phyloP scores from a whole-genome alignment of 106 monocot species.

The Acorus gramineus region DNA sequence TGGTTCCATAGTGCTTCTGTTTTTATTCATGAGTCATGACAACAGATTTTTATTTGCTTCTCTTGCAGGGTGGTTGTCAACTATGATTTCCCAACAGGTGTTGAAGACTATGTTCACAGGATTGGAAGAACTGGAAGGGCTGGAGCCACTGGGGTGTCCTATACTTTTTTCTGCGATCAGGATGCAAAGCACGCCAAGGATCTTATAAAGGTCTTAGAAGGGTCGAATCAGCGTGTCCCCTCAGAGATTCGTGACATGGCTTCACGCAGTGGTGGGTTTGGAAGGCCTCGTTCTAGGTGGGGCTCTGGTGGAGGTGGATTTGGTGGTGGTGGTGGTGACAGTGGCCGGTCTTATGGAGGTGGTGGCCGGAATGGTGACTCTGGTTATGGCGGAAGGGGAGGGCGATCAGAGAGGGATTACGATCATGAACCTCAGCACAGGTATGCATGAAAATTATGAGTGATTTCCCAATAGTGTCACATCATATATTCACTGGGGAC shows the following conservation, averaged over 20 bases:
- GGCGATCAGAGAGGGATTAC: too few relatives aligned
- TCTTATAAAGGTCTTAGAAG: slow-evolving; percentile 65
- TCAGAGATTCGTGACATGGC: slow-evolving; percentile 47
- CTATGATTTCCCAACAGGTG: slow-evolving; percentile 75
- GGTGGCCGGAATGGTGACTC: slow-evolving; percentile 4
- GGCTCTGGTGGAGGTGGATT: slow-evolving; percentile 8
- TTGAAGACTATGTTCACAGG: slow-evolving; percentile 83
- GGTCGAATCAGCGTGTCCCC: slow-evolving; percentile 55
- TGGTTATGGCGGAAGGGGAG: slow-evolving; percentile 17
- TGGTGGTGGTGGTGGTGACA: slow-evolving; percentile 4
- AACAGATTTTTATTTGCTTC: neutral
- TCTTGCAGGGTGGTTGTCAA: slow-evolving; percentile 67
- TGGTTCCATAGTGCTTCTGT: too few relatives aligned
- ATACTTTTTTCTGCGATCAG: slow-evolving; percentile 74
- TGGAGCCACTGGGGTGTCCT: slow-evolving; percentile 63
- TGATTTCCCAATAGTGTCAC: too few relatives aligned
- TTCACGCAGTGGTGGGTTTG: slow-evolving; percentile 43
- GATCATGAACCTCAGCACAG: too few relatives aligned
- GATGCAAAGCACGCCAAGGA: slow-evolving; percentile 68
- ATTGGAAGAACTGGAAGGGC: slow-evolving; percentile 83
- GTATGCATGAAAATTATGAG: too few relatives aligned
- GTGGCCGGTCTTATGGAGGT: slow-evolving; percentile 5
- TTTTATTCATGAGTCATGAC: too few relatives aligned
- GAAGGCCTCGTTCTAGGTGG: slow-evolving; percentile 45
- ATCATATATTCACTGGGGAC: too few relatives aligned